Conservation (phyloP, 192 early-diverging fungal species). For the Funneliformis geosporum region DNA sequence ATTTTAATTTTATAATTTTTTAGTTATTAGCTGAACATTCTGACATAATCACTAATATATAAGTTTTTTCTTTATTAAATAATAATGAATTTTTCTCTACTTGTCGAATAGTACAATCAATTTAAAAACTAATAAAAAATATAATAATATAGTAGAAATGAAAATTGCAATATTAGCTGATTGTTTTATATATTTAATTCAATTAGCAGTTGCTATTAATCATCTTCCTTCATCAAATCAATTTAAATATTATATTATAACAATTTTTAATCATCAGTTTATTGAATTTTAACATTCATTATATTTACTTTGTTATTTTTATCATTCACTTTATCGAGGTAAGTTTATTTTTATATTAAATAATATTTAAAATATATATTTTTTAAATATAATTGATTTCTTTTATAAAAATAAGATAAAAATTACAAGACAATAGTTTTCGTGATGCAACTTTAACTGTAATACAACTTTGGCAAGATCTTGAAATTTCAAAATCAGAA, state of each 20-base stretch:
- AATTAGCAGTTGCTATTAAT: background rate
- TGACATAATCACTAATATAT: background rate
- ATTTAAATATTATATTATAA: background rate
- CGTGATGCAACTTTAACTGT: too few species aligned
- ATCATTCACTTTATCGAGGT: background rate
- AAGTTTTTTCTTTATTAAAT: background rate
- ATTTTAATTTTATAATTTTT: too few species aligned
- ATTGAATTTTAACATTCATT: background rate
- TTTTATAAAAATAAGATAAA: too few species aligned
- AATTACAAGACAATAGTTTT: too few species aligned
- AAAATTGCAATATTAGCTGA: slow-evolving; percentile 2
- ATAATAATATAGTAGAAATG: background rate
- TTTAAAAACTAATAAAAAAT: too few species aligned
- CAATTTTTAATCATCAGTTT: too few species aligned
- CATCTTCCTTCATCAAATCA: background rate
- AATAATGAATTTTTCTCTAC: background rate
- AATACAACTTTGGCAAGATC: too few species aligned
- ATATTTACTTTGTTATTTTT: background rate
- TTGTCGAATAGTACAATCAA: background rate
- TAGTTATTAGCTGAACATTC: too few species aligned
- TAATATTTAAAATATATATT: too few species aligned
- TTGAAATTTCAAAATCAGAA: too few species aligned
- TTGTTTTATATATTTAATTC: background rate
- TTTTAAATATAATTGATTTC: too few species aligned
- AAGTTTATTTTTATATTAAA: too few species aligned